phyloP scores from a whole-genome alignment of 2,329 filamentous ascomycete species.

The Davidsoniella eucalypti region DNA sequence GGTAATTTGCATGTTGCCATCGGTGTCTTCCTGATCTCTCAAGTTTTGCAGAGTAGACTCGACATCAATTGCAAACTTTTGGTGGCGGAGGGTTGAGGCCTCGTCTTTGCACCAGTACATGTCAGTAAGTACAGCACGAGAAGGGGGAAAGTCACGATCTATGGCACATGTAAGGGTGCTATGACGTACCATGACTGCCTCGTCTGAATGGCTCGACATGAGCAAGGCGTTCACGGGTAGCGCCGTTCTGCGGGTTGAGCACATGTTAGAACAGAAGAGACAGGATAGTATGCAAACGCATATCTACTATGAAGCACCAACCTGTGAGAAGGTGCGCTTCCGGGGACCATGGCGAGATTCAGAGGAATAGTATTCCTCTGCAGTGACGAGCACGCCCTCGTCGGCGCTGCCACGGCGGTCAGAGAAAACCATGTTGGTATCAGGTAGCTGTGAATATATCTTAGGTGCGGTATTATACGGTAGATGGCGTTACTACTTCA shows the following conservation, averaged over 20 bases:
- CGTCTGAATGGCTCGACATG: constrained; percentile 38
- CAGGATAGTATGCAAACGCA: not conserved
- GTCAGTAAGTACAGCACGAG: not conserved
- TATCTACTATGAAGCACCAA: constrained; percentile 16
- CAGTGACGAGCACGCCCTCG: constrained; percentile 35
- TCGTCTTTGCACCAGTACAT: constrained; percentile 5
- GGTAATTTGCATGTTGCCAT: constrained; percentile 91
- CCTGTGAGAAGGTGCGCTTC: constrained; percentile 41
- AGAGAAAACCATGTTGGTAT: constrained; percentile 4
- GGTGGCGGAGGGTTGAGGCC: constrained; percentile 6
- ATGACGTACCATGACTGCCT: constrained; percentile 38
- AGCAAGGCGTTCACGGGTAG: constrained; percentile 35
- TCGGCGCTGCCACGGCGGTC: constrained; percentile 24
- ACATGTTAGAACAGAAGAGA: not conserved
- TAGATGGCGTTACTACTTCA: too few relatives aligned
- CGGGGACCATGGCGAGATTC: constrained; percentile 37
- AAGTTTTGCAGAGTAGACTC: constrained; percentile 67
- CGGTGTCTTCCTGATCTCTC: constrained; percentile 75
- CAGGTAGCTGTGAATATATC: not conserved
- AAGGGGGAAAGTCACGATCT: not conserved
- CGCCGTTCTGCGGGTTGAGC: constrained; percentile 27
- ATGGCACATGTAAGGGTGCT: not conserved
- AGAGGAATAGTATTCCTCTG: constrained; percentile 41
- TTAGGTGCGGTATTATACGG: not conserved
- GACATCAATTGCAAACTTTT: constrained; percentile 63